These are phyloP conservation scores for Cladophialophora immunda DNA, from an alignment of 2,329 filamentous ascomycete genomes.

Conservation along the genomic window DNA sequence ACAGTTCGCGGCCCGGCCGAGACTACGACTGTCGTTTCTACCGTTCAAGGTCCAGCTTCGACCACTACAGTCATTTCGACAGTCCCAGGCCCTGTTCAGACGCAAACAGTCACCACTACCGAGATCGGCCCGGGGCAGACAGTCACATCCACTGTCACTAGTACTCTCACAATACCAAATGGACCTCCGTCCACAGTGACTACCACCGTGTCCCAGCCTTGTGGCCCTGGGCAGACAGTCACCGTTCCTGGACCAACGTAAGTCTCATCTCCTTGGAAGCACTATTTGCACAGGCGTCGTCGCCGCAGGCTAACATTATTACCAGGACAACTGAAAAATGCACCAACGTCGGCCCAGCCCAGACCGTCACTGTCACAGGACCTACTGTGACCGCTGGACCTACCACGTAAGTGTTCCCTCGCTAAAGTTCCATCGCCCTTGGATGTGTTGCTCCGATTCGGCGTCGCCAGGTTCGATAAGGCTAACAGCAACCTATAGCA, in stretches of 20 bases:
- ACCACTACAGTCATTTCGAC: conserved; percentile 9
- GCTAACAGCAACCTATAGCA: background rate
- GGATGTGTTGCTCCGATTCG: background rate
- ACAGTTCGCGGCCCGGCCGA: background rate
- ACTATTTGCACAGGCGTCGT: too few species aligned
- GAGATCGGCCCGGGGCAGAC: background rate
- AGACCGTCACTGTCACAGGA: conserved; percentile 2
- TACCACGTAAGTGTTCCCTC: background rate
- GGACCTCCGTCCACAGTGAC: background rate
- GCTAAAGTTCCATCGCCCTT: background rate
- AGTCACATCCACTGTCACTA: conserved; percentile 1
- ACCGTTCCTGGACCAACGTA: conserved; percentile 10
- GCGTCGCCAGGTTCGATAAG: background rate
- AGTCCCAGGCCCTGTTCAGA: conserved; percentile 2
- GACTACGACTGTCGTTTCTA: conserved; percentile 2
- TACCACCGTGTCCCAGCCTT: background rate
- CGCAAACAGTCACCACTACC: conserved; percentile 11
- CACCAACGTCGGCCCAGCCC: background rate
- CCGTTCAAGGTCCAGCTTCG: background rate
- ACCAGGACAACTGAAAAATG: background rate
- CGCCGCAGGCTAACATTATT: background rate
- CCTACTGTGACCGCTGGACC: background rate
- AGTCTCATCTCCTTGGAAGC: background rate
- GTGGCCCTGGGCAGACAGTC: conserved; percentile 6
- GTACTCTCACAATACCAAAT: background rate